phyloP scores from a whole-genome alignment of 1,139 yeast species.

The Martiniozyma asiatica region DNA sequence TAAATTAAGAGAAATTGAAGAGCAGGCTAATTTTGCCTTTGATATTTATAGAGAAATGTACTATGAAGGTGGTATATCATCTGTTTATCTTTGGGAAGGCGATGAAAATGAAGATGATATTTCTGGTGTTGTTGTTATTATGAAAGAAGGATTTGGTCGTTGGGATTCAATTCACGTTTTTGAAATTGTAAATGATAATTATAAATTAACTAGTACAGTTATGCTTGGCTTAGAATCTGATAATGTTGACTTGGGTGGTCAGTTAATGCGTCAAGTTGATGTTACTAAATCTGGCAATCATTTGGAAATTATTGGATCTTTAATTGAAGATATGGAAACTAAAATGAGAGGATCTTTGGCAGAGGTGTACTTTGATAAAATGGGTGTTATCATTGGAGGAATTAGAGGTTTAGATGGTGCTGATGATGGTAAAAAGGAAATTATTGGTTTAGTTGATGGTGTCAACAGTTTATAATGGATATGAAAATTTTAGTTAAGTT shows the following conservation, averaged over 20 bases:
- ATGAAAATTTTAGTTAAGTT: too few species aligned
- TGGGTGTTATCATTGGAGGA: conserved; percentile 73
- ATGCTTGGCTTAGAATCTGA: conserved; percentile 48
- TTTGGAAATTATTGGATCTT: conserved; percentile 71
- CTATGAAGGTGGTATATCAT: conserved; percentile 85
- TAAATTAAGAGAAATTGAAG: conserved; percentile 60
- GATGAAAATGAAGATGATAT: conserved; percentile 44
- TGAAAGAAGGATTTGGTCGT: conserved; percentile 39
- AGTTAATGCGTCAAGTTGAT: conserved; percentile 62
- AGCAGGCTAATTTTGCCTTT: conserved; percentile 78
- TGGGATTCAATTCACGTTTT: conserved; percentile 51
- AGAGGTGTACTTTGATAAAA: conserved; percentile 91
- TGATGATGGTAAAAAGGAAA: conserved; percentile 22
- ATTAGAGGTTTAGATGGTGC: conserved; percentile 45
- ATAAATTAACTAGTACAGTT: conserved; percentile 79
- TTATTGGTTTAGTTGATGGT: too few species aligned
- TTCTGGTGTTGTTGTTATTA: conserved; percentile 85
- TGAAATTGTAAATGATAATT: conserved; percentile 52
- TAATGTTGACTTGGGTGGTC: conserved; percentile 61
- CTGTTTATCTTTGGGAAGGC: conserved; percentile 89
- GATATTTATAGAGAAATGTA: conserved; percentile 88
- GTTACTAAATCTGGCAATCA: conserved; percentile 45
- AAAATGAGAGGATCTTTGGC: conserved; percentile 79
- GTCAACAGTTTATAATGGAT: too few species aligned
- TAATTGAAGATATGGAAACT: conserved; percentile 82